These are phyloP conservation scores for Elymus sibiricus DNA, from an alignment of 176 grass and related monocot genomes.

Conservation along the genomic window DNA sequence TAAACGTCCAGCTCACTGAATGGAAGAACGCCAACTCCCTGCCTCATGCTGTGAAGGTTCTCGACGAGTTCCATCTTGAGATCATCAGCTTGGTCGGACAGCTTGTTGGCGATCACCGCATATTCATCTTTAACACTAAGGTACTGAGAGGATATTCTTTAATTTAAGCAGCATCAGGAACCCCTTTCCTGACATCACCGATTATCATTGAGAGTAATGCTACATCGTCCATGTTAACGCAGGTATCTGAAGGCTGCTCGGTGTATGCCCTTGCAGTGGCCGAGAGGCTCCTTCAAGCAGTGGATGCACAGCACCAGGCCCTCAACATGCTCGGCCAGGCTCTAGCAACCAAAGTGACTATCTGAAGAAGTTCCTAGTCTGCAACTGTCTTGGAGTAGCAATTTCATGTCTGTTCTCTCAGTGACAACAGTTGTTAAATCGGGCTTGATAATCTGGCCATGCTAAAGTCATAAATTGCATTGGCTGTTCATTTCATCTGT, in stretches of 20 bases:
- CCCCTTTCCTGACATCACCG: neutral
- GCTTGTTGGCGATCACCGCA: conserved; percentile 63
- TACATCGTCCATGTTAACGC: conserved; percentile 1
- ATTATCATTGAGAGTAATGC: neutral
- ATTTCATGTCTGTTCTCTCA: neutral
- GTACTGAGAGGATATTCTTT: conserved; percentile 6
- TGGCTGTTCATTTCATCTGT: too few relatives aligned
- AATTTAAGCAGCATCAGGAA: neutral
- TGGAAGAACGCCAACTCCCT: conserved; percentile 66
- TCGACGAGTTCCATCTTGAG: conserved; percentile 70
- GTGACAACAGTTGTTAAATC: neutral
- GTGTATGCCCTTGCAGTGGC: conserved; percentile 52
- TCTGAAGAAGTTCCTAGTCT: neutral
- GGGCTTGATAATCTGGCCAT: too few relatives aligned
- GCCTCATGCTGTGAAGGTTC: conserved; percentile 48
- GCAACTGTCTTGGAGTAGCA: neutral
- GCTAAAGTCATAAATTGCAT: too few relatives aligned
- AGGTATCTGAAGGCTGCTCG: conserved; percentile 63
- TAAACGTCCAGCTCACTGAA: conserved; percentile 72
- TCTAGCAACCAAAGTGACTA: neutral
- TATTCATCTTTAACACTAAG: conserved; percentile 88
- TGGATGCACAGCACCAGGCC: conserved; percentile 40
- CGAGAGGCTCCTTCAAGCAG: conserved; percentile 62
- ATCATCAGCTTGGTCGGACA: conserved; percentile 48
- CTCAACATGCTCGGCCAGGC: conserved; percentile 10